A percentile compares a stretch with the other conserved stretches of the same genome.
Conservation (phyloP, 139 green algal genomes). For the Chlorella sp. region DNA sequence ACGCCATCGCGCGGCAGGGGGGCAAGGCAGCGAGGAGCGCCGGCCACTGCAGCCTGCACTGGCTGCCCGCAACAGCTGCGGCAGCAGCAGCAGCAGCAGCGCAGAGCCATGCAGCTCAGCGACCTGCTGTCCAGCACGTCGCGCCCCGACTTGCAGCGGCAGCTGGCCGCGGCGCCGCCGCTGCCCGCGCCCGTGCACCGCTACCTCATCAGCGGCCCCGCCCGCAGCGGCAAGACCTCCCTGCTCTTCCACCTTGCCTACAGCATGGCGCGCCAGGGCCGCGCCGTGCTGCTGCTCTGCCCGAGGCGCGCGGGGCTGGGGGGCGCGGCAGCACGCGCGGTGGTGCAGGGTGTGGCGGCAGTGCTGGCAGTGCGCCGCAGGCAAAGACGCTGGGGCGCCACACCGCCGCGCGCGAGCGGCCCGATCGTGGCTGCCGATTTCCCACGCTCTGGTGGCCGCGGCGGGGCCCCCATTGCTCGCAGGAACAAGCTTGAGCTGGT, state of each 20-base stretch:
- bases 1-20: neutral
- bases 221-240: constrained; percentile 34
- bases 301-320: neutral
- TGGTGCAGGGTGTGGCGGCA: neutral
- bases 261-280: neutral
- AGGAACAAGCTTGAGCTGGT: constrained; percentile 14
- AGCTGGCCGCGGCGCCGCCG: constrained; percentile 1
- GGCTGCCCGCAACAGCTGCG: neutral
- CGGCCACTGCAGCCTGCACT: neutral
- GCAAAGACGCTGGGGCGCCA: neutral
- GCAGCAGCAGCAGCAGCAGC: neutral
- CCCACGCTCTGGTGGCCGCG: neutral
- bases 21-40: neutral
- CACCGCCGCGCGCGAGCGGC: neutral
- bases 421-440: neutral
- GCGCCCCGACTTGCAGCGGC: neutral
- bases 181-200: neutral
- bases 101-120: constrained; percentile 7
- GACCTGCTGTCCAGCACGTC: neutral
- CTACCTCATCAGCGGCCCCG: constrained; percentile 25
- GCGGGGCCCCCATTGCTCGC: neutral
- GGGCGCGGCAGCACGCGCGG: neutral
- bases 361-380: neutral
- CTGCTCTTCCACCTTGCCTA: constrained; percentile 32
- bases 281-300: constrained; percentile 25